Evolutionary conservation across 139 green algal genomes (phyloP).

Genomic region (Diplosphaera chodatii): DNA sequence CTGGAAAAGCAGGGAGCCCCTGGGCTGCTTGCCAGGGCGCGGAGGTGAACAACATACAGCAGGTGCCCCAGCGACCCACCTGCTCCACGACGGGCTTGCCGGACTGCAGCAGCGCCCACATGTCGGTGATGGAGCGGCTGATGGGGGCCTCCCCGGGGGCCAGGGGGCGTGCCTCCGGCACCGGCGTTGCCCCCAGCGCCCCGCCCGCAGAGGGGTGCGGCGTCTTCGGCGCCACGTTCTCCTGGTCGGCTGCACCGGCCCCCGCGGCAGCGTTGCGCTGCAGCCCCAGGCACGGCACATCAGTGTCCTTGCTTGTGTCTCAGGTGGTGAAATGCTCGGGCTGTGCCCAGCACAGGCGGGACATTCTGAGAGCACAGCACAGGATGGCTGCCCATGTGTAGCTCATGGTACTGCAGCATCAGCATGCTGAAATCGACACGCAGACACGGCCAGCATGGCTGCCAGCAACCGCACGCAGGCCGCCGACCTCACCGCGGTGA

Average conservation of each 20-base stretch:
- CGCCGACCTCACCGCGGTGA: background rate
- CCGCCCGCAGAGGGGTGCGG: no score
- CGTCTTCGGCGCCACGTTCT: background rate
- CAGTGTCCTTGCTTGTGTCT: no score
- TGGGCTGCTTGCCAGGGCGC: no score
- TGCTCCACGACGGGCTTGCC: background rate
- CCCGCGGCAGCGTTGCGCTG: background rate
- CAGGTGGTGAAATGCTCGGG: no score
- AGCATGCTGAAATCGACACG: no score
- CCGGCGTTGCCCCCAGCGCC: background rate
- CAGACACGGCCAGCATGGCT: no score
- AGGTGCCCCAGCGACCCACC: background rate
- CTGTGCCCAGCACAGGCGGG: no score
- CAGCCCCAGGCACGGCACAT: no score
- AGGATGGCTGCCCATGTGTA: background rate
- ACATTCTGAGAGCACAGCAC: no score
- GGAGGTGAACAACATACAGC: no score
- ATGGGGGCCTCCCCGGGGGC: background rate
- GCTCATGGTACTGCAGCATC: background rate
- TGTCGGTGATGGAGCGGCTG: background rate
- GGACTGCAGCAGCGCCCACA: slow-evolving; percentile 1
- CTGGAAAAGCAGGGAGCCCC: no score
- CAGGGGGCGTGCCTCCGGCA: background rate
- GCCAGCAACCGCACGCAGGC: no score
- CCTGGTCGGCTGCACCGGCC: background rate